Conservation (phyloP, 2,329 filamentous ascomycete genomes). For the Talaromyces marneffei region DNA sequence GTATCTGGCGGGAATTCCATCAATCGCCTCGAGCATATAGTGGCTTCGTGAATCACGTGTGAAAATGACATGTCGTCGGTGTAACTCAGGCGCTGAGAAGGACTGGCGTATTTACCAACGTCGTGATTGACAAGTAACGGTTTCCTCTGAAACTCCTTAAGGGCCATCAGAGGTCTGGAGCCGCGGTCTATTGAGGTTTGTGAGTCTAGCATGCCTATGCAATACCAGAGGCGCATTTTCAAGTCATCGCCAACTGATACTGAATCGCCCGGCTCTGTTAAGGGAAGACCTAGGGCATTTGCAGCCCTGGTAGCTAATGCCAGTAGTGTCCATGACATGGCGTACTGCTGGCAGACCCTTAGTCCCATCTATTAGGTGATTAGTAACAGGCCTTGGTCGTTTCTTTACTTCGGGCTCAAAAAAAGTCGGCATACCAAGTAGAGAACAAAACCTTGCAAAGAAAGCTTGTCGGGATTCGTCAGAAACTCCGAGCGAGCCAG, state of each 20-base stretch:
- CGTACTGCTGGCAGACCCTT: neutral
- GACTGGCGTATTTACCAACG: neutral
- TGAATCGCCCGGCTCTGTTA: neutral
- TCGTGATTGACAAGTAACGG: neutral
- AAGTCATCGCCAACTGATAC: neutral
- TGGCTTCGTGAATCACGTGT: neutral
- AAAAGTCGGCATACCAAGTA: neutral
- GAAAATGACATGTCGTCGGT: neutral
- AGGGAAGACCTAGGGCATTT: neutral
- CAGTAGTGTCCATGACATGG: neutral
- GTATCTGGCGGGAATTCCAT: neutral
- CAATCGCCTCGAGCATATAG: neutral
- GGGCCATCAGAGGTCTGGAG: neutral
- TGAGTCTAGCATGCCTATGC: neutral
- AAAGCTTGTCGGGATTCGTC: neutral
- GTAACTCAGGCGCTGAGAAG: neutral
- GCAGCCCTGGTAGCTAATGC: neutral
- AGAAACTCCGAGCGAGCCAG: neutral
- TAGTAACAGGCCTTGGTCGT: neutral
- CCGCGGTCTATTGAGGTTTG: constrained; percentile 3
- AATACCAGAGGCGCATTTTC: constrained; percentile 1
- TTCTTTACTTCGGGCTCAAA: neutral
- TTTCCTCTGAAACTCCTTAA: neutral
- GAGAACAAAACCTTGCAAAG: neutral
- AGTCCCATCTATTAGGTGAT: neutral